These are phyloP conservation scores for Xylaria sp. DNA, from an alignment of 2,329 filamentous ascomycete species.

Conservation along the genomic window DNA sequence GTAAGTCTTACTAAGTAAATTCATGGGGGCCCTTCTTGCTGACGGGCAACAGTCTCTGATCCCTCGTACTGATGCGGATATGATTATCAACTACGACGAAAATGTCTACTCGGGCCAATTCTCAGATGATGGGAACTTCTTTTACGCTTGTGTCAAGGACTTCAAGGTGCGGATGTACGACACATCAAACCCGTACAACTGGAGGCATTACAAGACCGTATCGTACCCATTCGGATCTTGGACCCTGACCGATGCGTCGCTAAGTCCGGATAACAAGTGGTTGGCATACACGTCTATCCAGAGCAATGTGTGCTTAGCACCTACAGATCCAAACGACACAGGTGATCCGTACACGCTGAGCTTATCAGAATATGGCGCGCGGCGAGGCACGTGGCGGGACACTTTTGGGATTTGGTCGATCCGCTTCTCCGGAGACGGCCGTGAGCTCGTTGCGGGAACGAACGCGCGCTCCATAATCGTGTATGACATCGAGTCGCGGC, in stretches of 20 bases:
- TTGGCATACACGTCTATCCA: conserved; percentile 92
- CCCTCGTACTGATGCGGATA: conserved; percentile 80
- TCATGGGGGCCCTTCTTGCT: conserved; percentile 27
- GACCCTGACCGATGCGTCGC: conserved; percentile 93
- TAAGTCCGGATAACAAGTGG: conserved; percentile 92
- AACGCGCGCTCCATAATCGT: conserved; percentile 83
- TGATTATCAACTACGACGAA: conserved; percentile 86
- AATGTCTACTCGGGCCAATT: conserved; percentile 96
- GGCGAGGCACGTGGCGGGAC: conserved; percentile 46
- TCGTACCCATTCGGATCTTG: conserved; percentile 87
- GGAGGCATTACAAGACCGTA: conserved; percentile 95
- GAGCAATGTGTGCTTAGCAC: conserved; percentile 83
- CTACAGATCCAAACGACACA: conserved; percentile 84
- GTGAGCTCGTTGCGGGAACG: conserved; percentile 90
- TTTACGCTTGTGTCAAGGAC: conserved; percentile 91
- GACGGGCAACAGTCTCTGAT: conserved; percentile 71
- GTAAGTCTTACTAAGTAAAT: conserved; percentile 52
- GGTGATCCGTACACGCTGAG: conserved; percentile 85
- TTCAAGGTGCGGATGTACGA: conserved; percentile 98
- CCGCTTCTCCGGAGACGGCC: conserved; percentile 90
- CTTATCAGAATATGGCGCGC: conserved; percentile 64
- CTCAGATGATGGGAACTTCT: conserved; percentile 96
- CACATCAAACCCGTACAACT: conserved; percentile 92
- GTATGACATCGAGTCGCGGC: conserved; percentile 88
- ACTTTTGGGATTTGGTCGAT: conserved; percentile 84